Base-by-base conservation (phyloP, 1,284 basidiomycete species). In the Flammula alnicola region DNA sequence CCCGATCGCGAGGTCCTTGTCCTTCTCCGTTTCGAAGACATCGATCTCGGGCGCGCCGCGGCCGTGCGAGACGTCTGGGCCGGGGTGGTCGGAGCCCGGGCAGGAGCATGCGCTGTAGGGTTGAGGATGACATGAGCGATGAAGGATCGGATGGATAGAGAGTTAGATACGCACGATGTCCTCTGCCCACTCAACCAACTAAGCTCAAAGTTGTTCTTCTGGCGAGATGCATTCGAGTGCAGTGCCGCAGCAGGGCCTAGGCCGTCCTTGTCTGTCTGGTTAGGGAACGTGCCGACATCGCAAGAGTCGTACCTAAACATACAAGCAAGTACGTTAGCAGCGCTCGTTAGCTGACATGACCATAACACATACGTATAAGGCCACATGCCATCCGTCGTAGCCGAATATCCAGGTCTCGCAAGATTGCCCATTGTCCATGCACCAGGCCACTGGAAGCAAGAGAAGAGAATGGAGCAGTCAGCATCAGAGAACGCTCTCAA, bases 361-460 rank as follows among this genome's bases (percentile, higher is more conserved):
- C 23, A 17, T 42, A 45, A 10, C 1, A 43, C 67, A 41, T 44
- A 77, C 66, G 60, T 70, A 63, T 86, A 88, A 1, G 87, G 88
- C 86, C 86, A 91, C 60, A 81, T 76, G 6, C 91, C 93, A 47
- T 95, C 90, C 2, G 88, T 87, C 0, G 89, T 86, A 0, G 88
- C 91, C 16, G 85, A 78, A 65, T 92, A 76, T 3, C 93, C 93
- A 0, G 93, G 84, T 44, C 93, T 74, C 1, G 86, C 93, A 3
- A 97, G 78, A 62, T 96, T 96, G 3, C 93, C 93, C 89, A 97
- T 91, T 5, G 88, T 91, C 93, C 93, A 95, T 14, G 73, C 76
- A 38, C 78, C 81, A 41, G 81, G 82, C 81, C 81, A 84, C 81
- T 82, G 47, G 2, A 42, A 30, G 33, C 17, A 43, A 8, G 2